Conservation (phyloP, 2,329 filamentous ascomycete genomes). For the Penicillium sp. region DNA sequence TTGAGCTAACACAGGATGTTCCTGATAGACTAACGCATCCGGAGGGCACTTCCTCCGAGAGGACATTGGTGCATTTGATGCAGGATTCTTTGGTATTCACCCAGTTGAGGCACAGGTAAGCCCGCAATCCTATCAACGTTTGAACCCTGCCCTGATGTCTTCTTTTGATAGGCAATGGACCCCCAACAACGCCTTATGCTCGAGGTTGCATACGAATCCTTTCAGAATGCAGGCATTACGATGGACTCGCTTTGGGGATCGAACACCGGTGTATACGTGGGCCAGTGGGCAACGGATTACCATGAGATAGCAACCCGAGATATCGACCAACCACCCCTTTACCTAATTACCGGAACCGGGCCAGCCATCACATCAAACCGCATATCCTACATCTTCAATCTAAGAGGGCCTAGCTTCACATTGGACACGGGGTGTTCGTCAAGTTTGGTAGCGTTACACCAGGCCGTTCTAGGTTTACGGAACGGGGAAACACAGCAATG, state of each 20-base stretch:
- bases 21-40: conserved; percentile 12
- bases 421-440: conserved; percentile 15
- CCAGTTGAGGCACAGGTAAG: conserved; percentile 11
- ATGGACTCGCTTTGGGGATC: conserved; percentile 13
- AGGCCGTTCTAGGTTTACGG: conserved; percentile 9
- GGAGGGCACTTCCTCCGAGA: conserved; percentile 13
- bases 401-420: conserved; percentile 16
- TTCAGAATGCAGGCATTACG: conserved; percentile 14
- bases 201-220: conserved; percentile 13
- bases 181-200: conserved; percentile 12
- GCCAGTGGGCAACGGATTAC: conserved; percentile 12
- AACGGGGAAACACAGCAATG: conserved; percentile 10
- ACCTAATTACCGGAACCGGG: conserved; percentile 14
- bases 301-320: conserved; percentile 15
- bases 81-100: conserved; percentile 10
- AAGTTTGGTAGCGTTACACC: conserved; percentile 13
- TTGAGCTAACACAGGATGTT: neutral
- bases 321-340: conserved; percentile 9
- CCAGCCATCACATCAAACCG: conserved; percentile 12
- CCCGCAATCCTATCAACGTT: neutral
- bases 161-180: conserved; percentile 11
- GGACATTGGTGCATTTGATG: conserved; percentile 12
- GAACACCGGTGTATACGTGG: conserved; percentile 10
- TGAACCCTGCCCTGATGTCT: neutral
- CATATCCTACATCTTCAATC: conserved; percentile 13